Evolutionary conservation across 2,329 filamentous ascomycete species (phyloP).

Genomic region (Claviceps lovelessii): DNA sequence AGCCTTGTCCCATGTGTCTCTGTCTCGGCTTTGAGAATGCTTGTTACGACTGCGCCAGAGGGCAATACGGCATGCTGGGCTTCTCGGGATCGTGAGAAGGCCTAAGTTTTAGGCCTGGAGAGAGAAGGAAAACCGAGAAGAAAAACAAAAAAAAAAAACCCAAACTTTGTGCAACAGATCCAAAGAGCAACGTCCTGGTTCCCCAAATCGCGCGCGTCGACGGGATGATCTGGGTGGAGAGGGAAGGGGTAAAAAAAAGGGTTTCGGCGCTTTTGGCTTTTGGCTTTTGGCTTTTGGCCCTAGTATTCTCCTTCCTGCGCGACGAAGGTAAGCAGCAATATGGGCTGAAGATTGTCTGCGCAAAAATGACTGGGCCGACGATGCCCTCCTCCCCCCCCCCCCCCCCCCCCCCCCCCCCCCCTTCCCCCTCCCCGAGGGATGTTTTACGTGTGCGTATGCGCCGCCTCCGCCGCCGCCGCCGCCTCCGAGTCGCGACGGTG

Average conservation of each 20-base stretch:
- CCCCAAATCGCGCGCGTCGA: neutral
- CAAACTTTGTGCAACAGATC: neutral
- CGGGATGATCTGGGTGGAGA: neutral
- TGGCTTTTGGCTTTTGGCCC: no score
- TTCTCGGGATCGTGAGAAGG: neutral
- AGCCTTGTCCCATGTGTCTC: conserved; percentile 7
- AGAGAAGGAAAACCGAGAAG: neutral
- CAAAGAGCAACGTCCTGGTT: neutral
- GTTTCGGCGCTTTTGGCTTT: no score
- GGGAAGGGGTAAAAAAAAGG: neutral
- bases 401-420: no score
- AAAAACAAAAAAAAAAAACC: neutral
- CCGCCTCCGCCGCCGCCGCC: no score
- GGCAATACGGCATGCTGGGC: conserved; percentile 5
- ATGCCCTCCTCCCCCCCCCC: no score
- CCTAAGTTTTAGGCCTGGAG: neutral
- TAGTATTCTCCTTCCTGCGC: no score
- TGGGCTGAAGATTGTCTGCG: no score
- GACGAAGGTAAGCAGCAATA: no score
- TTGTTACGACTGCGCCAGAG: neutral
- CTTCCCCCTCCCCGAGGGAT: no score
- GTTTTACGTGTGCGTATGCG: no score
- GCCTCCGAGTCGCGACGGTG: no score
- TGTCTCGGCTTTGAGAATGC: neutral
- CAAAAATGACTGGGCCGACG: no score